Percentiles rank a stretch among this genome's conserved stretches.
Conservation (phyloP, 306 rosid species). For the Dryas octopetala region DNA sequence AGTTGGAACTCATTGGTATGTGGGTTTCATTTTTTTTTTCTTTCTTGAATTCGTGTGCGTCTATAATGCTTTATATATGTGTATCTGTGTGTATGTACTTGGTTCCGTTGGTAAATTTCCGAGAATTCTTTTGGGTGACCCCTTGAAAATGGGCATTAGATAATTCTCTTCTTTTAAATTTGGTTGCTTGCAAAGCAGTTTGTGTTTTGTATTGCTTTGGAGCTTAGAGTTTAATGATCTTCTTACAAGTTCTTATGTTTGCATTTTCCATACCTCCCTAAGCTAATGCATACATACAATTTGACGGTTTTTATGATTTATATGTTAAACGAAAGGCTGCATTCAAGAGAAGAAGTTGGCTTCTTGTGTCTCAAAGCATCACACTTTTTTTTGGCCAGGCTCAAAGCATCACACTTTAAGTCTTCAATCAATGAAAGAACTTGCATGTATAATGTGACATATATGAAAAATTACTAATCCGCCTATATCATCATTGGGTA, state of each 20-base stretch:
- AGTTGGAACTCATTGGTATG: neutral
- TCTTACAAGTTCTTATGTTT: neutral
- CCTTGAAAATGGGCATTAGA: neutral
- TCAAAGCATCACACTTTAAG: neutral
- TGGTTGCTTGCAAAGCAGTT: neutral
- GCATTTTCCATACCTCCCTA: neutral
- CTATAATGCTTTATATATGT: too few species aligned
- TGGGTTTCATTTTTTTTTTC: neutral
- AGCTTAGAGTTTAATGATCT: neutral
- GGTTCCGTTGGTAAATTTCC: neutral
- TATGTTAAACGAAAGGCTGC: neutral
- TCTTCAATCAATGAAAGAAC: neutral
- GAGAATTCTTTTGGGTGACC: neutral
- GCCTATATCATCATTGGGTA: neutral
- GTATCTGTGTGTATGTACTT: neutral
- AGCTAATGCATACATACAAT: neutral
- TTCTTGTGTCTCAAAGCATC: neutral
- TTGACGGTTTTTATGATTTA: neutral
- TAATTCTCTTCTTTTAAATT: neutral
- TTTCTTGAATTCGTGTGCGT: too few species aligned
- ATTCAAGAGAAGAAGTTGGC: neutral
- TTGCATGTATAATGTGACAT: neutral
- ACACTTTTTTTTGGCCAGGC: too few species aligned
- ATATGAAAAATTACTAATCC: neutral
- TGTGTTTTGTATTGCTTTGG: neutral